phyloP scores from a whole-genome alignment of 106 monocot species.

The Dendrobium nobile region DNA sequence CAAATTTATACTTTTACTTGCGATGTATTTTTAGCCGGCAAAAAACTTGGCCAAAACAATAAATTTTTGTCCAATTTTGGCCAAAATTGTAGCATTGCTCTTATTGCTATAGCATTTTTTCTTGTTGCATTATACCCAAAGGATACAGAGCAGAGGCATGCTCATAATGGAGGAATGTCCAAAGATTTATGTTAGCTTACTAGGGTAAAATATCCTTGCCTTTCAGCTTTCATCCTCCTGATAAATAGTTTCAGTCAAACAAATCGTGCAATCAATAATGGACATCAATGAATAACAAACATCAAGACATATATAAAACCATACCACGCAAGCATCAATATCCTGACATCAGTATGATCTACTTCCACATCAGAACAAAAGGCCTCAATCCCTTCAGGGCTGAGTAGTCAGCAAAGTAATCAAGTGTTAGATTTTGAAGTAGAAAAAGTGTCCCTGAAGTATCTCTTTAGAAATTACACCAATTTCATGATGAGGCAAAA shows the following conservation, averaged over 20 bases:
- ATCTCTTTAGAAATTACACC: background rate
- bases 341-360: conserved; percentile 82
- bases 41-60: no score
- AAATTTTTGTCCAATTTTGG: background rate
- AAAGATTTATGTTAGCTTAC: conserved; percentile 23
- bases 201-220: conserved; percentile 85
- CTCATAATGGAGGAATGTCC: background rate
- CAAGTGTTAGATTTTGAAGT: background rate
- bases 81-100: background rate
- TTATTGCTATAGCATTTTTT: background rate
- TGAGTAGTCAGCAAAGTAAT: conserved; percentile 17
- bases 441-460: background rate
- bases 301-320: background rate
- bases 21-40: background rate
- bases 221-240: conserved; percentile 92
- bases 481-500: background rate
- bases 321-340: conserved; percentile 98
- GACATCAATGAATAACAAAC: background rate
- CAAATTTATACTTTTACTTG: background rate
- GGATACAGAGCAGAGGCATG: background rate
- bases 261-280: background rate
- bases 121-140: background rate
- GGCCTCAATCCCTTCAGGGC: conserved; percentile 90
- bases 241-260: conserved; percentile 2
- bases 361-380: conserved; percentile 77